Evolutionary conservation across 306 rosid species (phyloP).

Genomic region (Quercus variabilis): DNA sequence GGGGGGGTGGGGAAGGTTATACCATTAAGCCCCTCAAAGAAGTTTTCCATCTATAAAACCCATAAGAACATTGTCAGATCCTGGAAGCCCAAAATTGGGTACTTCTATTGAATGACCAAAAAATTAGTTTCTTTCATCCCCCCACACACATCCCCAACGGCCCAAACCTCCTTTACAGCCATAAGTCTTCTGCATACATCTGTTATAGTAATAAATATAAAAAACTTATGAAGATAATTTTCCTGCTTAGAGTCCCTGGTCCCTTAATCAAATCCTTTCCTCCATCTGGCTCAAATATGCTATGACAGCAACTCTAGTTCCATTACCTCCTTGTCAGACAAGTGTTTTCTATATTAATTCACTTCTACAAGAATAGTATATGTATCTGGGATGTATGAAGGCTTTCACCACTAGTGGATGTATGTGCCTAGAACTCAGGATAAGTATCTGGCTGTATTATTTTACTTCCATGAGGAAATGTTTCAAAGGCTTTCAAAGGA

Average conservation of each 20-base stretch:
- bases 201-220: too few relatives aligned
- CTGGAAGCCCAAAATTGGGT: not conserved
- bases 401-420: not conserved
- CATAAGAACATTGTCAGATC: not conserved
- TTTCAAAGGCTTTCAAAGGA: too few relatives aligned
- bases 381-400: not conserved
- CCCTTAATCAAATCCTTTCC: not conserved
- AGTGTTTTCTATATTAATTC: not conserved
- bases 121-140: not conserved
- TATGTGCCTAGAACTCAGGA: not conserved
- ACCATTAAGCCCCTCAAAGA: not conserved
- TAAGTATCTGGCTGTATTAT: not conserved
- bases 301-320: not conserved
- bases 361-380: not conserved
- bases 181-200: too few relatives aligned
- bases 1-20: too few relatives aligned
- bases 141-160: too few relatives aligned
- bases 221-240: not conserved
- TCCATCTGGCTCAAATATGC: not conserved
- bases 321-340: not conserved
- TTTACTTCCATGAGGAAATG: too few relatives aligned
- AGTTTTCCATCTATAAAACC: not conserved
- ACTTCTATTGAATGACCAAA: not conserved
- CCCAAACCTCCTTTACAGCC: too few relatives aligned
- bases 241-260: not conserved